Evolutionary conservation across 257 asterid genomes (phyloP).

Genomic region (Marsdenia floribunda): DNA sequence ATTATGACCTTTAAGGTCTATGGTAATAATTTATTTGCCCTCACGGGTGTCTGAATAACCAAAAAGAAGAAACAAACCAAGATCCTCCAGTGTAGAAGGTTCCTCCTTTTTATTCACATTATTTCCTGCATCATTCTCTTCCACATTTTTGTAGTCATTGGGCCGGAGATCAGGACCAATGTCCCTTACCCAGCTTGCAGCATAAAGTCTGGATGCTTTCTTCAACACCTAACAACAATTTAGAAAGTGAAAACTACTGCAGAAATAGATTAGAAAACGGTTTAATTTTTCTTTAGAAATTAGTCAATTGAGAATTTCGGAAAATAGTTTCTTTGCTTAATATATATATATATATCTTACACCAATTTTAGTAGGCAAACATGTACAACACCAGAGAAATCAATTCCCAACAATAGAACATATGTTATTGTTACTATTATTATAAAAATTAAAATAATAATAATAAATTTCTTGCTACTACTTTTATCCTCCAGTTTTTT

Average conservation of each 20-base stretch:
- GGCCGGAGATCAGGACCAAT: conserved; percentile 95
- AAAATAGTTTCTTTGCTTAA: neutral
- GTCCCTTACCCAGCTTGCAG: conserved; percentile 94
- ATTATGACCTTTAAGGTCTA: neutral
- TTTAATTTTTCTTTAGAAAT: neutral
- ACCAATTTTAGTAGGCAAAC: neutral
- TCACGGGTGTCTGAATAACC: neutral
- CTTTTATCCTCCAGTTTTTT: neutral
- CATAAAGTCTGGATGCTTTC: conserved; percentile 76
- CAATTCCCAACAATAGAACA: neutral
- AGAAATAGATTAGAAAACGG: neutral
- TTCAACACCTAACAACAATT: conserved; percentile 54
- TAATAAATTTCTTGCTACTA: too few relatives aligned
- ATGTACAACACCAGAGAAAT: neutral
- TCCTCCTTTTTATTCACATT: conserved; percentile 37
- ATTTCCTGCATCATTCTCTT: conserved; percentile 30
- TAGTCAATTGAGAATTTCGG: neutral
- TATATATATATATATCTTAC: neutral
- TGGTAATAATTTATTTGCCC: neutral
- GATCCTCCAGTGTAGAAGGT: conserved; percentile 85
- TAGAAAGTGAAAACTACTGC: neutral
- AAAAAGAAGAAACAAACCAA: conserved; percentile 40
- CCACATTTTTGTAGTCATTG: conserved; percentile 51
- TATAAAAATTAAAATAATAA: neutral
- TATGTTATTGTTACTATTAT: too few relatives aligned